Base-by-base conservation (phyloP, 495 filamentous ascomycete species). In the Hypoxylon perforatum region DNA sequence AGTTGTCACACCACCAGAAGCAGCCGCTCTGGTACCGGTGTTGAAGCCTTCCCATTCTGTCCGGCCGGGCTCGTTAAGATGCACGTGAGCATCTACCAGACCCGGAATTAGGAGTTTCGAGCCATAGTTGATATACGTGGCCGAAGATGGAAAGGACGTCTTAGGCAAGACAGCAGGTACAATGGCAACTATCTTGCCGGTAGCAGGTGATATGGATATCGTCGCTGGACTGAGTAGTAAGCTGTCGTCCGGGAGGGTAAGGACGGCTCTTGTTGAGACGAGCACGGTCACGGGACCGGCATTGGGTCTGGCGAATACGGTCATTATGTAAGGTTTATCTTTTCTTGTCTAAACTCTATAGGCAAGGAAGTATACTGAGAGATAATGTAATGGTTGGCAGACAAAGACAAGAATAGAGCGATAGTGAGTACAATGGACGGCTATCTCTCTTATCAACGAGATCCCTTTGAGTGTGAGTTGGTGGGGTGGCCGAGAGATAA, bases 21-120 rank as follows among this genome's bases (percentile, higher is more conserved):
- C 95, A 9, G 95, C 95, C 21, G 95, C 95, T 74, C 89, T 85
- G 23, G 95, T 98, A 42, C 95, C 95, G 1, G 93, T 96, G 77
- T 88, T 88, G 84, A 99, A 99, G 21, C 95, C 95, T 73, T 99
- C 95, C 95, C 95, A 99, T 87, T 99, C 95, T 38, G 95, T 98
- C 18, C 95, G 85, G 46, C 95, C 95, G 0, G 95, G 95, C 80
- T 99, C 95, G 72, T 99, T 99, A 70, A 99, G 87, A 77, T 99
- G 95, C 30, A 99, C 95, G 76, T 99, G 95, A 14, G 95, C 95
- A 77, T 99, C 95, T 10, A 99, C 95, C 33, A 99, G 82, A 17
- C 95, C 95, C 0, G 95, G 95, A 30, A 99, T 86, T 33, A 99
- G 80, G 17, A 97, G 81, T 77, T 89, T 84, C n/a, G 95, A 93